These are phyloP conservation scores for Penicillium paxilli DNA, from an alignment of 495 filamentous ascomycete species.

Conservation along the genomic window DNA sequence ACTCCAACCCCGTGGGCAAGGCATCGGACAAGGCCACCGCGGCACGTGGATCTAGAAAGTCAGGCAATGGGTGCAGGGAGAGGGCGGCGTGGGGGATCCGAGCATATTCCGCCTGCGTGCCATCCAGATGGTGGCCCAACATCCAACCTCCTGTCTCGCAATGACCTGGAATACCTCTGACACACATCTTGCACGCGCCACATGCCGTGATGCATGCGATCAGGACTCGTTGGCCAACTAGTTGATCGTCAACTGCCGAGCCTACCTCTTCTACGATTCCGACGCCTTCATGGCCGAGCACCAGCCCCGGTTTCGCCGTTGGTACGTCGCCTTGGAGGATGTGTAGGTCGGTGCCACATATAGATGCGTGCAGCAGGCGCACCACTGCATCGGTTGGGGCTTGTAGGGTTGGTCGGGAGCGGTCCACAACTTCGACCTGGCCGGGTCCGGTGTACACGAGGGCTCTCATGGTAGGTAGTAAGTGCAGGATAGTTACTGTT, in stretches of 20 bases:
- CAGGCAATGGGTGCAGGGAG: constrained; percentile 39
- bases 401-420: constrained; percentile 64
- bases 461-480: constrained; percentile 37
- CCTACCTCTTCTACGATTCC: constrained; percentile 77
- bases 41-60: constrained; percentile 31
- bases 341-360: constrained; percentile 83
- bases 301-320: constrained; percentile 69
- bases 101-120: constrained; percentile 53
- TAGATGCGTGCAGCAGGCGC: constrained; percentile 72
- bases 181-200: constrained; percentile 41
- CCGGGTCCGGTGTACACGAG: constrained; percentile 32
- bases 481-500: no score
- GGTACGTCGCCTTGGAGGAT: constrained; percentile 69
- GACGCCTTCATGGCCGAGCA: constrained; percentile 83
- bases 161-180: constrained; percentile 34
- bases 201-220: constrained; percentile 44
- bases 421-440: constrained; percentile 42
- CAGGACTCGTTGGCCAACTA: constrained; percentile 41
- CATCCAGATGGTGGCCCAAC: constrained; percentile 44
- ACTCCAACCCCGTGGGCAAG: constrained; percentile 51
- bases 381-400: constrained; percentile 75
- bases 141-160: constrained; percentile 44
- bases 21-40: constrained; percentile 49
- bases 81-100: constrained; percentile 45
- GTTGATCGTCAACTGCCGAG: constrained; percentile 48